Evolutionary conservation across 2,329 filamentous ascomycete genomes (phyloP).

Genomic region (Trichoderma sp.): DNA sequence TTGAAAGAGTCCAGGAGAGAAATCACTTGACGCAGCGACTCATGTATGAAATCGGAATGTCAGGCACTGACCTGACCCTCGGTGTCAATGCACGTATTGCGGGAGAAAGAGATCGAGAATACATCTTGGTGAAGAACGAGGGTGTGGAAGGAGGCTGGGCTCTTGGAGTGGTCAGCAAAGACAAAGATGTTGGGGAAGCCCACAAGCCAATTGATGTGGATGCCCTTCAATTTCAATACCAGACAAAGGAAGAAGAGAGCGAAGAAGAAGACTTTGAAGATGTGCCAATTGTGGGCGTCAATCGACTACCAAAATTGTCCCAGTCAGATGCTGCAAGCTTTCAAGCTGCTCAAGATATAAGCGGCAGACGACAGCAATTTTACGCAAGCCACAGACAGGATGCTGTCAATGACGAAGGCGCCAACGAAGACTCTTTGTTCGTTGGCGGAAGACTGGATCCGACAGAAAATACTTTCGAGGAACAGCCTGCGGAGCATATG

Average conservation of each 20-base stretch:
- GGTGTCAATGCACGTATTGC: conserved; percentile 66
- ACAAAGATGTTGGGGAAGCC: conserved; percentile 73
- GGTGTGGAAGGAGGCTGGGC: conserved; percentile 95
- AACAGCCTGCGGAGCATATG: conserved; percentile 38
- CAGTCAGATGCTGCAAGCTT: conserved; percentile 25
- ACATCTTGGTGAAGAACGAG: conserved; percentile 93
- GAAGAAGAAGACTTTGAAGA: conserved; percentile 85
- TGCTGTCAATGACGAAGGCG: conserved; percentile 38
- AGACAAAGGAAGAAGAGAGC: conserved; percentile 57
- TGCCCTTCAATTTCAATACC: conserved; percentile 55
- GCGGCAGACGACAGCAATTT: conserved; percentile 30
- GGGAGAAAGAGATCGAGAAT: conserved; percentile 86
- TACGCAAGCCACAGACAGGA: conserved; percentile 25
- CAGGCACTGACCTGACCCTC: conserved; percentile 68
- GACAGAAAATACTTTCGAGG: conserved; percentile 22
- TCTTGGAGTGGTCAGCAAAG: conserved; percentile 84
- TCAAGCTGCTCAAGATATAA: conserved; percentile 30
- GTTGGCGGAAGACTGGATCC: conserved; percentile 32
- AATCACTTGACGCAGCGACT: conserved; percentile 92
- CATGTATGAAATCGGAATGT: conserved; percentile 93
- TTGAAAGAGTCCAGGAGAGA: conserved; percentile 86
- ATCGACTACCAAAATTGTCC: conserved; percentile 67
- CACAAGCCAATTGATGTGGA: conserved; percentile 95
- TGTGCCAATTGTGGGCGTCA: conserved; percentile 85
- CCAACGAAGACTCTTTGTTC: conserved; percentile 51